Conservation (phyloP, 129 eudicot genomes). For the Tagetes patula region DNA sequence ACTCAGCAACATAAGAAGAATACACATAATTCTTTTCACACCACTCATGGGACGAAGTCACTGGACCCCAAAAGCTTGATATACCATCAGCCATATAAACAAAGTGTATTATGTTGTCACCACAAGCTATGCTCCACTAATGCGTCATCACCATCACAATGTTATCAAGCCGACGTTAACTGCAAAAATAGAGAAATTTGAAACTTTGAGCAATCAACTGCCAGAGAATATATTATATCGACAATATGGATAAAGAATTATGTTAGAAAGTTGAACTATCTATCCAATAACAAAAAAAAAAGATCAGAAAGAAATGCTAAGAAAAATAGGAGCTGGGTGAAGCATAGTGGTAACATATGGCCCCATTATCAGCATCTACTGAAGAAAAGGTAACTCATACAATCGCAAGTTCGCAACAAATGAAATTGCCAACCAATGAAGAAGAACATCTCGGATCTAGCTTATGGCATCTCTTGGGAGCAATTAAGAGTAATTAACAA, state of each 20-base stretch:
- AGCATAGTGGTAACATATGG: background rate
- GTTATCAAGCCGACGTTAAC: constrained; percentile 15
- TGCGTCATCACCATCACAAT: constrained; percentile 28
- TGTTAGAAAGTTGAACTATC: background rate
- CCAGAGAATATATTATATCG: background rate
- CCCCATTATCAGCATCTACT: constrained; percentile 7
- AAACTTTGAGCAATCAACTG: constrained; percentile 2
- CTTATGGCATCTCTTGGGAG: constrained; percentile 1
- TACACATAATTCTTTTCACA: constrained; percentile 53
- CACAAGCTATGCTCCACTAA: constrained; percentile 1
- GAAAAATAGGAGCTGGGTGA: background rate
- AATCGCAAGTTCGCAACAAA: background rate
- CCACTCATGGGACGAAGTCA: constrained; percentile 55
- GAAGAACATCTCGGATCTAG: constrained; percentile 1
- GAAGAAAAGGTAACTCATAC: background rate
- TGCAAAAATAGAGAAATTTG: constrained; percentile 1
- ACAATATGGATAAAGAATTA: background rate
- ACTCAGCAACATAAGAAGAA: constrained; percentile 49
- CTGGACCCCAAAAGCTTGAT: constrained; percentile 62
- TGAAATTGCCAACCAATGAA: constrained; percentile 6
- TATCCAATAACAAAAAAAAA: background rate
- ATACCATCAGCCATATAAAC: constrained; percentile 38
- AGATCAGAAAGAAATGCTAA: background rate
- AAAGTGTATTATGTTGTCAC: constrained; percentile 19
- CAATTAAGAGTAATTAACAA: background rate